Evolutionary conservation across 345 rosid genomes (phyloP).

Genomic region (Mercurialis annua): DNA sequence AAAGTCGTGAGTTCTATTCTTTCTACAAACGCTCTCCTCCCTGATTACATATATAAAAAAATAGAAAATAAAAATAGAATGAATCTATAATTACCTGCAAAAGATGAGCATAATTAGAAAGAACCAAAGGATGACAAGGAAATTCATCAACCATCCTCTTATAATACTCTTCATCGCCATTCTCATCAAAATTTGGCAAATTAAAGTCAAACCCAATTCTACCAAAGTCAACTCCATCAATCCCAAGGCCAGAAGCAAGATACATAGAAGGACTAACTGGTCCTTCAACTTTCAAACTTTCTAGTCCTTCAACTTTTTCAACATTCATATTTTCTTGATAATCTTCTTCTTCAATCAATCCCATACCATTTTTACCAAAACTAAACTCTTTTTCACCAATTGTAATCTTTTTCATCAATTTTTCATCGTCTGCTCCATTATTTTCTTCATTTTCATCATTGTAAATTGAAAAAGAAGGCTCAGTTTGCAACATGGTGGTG

Average conservation of each 20-base stretch:
- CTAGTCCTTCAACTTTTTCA: constrained; percentile 42
- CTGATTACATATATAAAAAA: not conserved
- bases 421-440: constrained; percentile 15
- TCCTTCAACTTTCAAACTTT: constrained; percentile 44
- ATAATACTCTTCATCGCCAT: constrained; percentile 47
- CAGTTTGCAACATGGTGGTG: constrained; percentile 47
- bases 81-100: constrained; percentile 46
- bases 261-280: constrained; percentile 60
- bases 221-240: constrained; percentile 26
- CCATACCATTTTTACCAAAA: constrained; percentile 39
- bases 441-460: constrained; percentile 24
- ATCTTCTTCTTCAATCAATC: constrained; percentile 39
- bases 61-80: not conserved
- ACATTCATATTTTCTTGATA: constrained; percentile 24
- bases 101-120: constrained; percentile 63
- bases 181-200: constrained; percentile 38
- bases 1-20: too few species aligned
- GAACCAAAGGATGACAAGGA: constrained; percentile 69
- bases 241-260: constrained; percentile 69
- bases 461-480: constrained; percentile 54
- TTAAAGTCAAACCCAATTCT: constrained; percentile 27
- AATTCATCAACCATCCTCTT: constrained; percentile 59
- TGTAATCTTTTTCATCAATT: constrained; percentile 41
- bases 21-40: too few species aligned
- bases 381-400: constrained; percentile 54